These are phyloP conservation scores for Pyrus bretschneideri DNA, from an alignment of 306 rosid genomes.

Conservation along the genomic window DNA sequence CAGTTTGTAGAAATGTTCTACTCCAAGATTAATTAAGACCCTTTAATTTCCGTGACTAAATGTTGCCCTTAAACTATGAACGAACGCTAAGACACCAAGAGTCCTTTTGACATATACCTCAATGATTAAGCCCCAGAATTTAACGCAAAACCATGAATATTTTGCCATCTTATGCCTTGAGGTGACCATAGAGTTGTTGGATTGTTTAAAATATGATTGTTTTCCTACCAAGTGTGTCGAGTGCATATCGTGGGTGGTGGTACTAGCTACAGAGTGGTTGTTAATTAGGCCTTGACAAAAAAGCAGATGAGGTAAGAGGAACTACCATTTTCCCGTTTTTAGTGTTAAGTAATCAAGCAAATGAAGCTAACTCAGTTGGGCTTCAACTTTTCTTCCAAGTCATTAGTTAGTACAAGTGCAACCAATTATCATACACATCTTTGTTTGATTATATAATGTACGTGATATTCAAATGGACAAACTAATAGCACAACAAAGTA, in stretches of 20 bases:
- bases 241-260: constrained; percentile 1
- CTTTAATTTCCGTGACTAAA: background rate
- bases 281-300: background rate
- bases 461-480: too few species aligned
- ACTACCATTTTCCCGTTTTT: background rate
- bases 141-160: background rate
- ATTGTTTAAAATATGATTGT: background rate
- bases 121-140: background rate
- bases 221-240: background rate
- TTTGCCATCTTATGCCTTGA: background rate
- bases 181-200: constrained; percentile 2
- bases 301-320: background rate
- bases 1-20: background rate
- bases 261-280: too few species aligned
- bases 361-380: background rate
- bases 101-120: background rate
- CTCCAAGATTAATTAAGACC: background rate
- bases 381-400: too few species aligned
- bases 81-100: background rate
- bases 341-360: background rate
- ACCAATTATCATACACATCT: too few species aligned
- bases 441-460: too few species aligned
- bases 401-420: too few species aligned
- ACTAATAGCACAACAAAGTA: too few species aligned
- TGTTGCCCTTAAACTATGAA: background rate